Evolutionary conservation across 805 yeast species (phyloP).

Genomic region (Phaffomyces opuntiae): DNA sequence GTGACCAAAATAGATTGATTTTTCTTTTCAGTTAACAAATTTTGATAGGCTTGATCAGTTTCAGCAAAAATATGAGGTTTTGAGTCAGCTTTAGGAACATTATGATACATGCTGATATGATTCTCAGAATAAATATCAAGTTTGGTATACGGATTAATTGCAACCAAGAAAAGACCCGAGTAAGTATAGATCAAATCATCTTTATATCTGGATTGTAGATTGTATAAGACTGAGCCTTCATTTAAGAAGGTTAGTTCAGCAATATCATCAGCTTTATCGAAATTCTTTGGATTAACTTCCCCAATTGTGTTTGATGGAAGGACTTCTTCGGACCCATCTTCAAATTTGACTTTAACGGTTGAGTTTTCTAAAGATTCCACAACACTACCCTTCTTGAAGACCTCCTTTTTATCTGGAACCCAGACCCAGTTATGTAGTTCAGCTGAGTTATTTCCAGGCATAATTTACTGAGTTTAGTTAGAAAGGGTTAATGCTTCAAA

Average conservation of each 20-base stretch:
- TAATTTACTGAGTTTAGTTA: not conserved
- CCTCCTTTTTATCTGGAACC: conserved; percentile 55
- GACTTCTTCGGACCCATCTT: conserved; percentile 32
- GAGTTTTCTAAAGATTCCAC: conserved; percentile 33
- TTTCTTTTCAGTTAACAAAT: conserved; percentile 56
- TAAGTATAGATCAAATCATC: conserved; percentile 85
- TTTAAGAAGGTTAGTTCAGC: conserved; percentile 91
- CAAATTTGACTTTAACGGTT: conserved; percentile 32
- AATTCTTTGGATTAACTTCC: conserved; percentile 80
- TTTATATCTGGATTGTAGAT: conserved; percentile 66
- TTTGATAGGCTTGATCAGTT: conserved; percentile 79
- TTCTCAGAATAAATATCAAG: conserved; percentile 64
- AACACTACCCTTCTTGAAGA: conserved; percentile 57
- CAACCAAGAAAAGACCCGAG: conserved; percentile 92
- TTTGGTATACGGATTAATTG: conserved; percentile 83
- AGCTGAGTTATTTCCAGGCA: not conserved
- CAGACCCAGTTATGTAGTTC: conserved; percentile 52
- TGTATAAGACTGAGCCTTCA: conserved; percentile 92
- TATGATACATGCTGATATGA: conserved; percentile 50
- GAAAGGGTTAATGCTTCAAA: no score
- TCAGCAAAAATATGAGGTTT: conserved; percentile 90
- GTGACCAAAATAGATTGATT: conserved; percentile 94
- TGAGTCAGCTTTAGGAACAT: conserved; percentile 34
- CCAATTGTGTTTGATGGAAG: conserved; percentile 41
- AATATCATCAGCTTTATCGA: conserved; percentile 89